These are phyloP conservation scores for Trichophyton simii DNA, from an alignment of 2,329 filamentous ascomycete genomes.

Conservation along the genomic window DNA sequence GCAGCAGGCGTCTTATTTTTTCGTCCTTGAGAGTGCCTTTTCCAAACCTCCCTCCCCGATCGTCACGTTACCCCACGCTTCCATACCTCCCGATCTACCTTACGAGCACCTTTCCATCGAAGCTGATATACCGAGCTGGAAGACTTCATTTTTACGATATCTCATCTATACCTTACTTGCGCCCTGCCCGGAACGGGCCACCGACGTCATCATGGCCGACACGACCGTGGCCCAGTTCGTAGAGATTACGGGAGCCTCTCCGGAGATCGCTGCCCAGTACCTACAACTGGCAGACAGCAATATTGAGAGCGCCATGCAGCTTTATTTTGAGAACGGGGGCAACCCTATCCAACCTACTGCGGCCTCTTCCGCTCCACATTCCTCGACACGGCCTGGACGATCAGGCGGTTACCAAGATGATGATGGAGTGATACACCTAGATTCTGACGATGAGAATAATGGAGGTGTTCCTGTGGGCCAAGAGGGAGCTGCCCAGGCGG, in stretches of 20 bases:
- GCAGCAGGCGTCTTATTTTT: neutral
- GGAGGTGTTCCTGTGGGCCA: constrained; percentile 21
- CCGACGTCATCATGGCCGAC: constrained; percentile 48
- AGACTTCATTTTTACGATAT: neutral
- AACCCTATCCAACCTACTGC: constrained; percentile 31
- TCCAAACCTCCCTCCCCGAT: neutral
- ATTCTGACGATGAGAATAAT: constrained; percentile 56
- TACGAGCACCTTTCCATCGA: neutral
- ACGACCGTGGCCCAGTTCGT: constrained; percentile 61
- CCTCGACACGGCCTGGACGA: constrained; percentile 17
- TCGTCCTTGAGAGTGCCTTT: neutral
- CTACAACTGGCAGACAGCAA: constrained; percentile 75
- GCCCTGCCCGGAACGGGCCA: neutral
- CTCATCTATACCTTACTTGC: neutral
- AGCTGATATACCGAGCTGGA: neutral
- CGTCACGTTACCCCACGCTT: neutral
- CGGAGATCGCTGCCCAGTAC: constrained; percentile 66
- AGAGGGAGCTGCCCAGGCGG: constrained; percentile 15
- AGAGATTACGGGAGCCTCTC: constrained; percentile 63
- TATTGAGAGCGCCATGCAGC: constrained; percentile 70
- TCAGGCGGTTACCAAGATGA: constrained; percentile 40
- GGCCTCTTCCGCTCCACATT: constrained; percentile 21
- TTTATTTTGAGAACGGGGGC: constrained; percentile 83
- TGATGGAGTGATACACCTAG: constrained; percentile 57
- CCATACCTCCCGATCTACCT: neutral